These are phyloP conservation scores for Mortierella sp. DNA, from an alignment of 371 early-diverging fungal species.

Conservation along the genomic window DNA sequence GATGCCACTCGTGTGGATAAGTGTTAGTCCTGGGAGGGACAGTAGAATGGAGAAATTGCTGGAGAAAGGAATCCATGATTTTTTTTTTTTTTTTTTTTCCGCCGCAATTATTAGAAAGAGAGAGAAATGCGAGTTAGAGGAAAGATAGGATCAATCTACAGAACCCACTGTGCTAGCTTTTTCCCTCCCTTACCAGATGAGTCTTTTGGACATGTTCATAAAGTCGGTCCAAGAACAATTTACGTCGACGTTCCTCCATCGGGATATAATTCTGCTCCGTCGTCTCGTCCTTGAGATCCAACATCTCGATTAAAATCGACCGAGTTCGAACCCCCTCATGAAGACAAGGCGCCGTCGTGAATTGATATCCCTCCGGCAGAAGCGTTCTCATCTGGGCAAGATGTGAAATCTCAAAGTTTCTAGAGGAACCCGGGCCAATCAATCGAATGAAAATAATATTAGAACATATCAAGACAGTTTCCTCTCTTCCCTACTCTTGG, in stretches of 20 bases:
- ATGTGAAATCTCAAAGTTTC: constrained; percentile 50
- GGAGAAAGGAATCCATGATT: neutral
- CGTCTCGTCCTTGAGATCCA: constrained; percentile 17
- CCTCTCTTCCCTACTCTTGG: no score
- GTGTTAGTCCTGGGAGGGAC: constrained; percentile 34
- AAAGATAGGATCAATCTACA: neutral
- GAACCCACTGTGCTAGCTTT: no score
- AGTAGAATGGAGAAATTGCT: constrained; percentile 37
- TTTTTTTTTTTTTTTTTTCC: neutral
- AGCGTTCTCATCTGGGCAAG: constrained; percentile 49
- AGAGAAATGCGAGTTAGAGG: neutral
- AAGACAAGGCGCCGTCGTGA: constrained; percentile 31
- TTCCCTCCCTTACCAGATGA: constrained; percentile 33
- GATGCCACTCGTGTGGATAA: constrained; percentile 41
- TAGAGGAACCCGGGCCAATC: no score
- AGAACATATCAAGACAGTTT: no score
- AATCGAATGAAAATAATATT: neutral
- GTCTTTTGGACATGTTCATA: constrained; percentile 14
- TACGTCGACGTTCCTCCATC: constrained; percentile 19
- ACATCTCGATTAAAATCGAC: constrained; percentile 32
- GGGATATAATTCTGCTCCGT: constrained; percentile 22
- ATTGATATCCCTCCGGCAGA: constrained; percentile 40
- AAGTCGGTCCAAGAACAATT: constrained; percentile 30
- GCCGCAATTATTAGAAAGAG: no score
- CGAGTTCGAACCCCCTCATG: constrained; percentile 25